Evolutionary conservation across 805 yeast species (phyloP).

Genomic region (Lachancea lanzarotensis): DNA sequence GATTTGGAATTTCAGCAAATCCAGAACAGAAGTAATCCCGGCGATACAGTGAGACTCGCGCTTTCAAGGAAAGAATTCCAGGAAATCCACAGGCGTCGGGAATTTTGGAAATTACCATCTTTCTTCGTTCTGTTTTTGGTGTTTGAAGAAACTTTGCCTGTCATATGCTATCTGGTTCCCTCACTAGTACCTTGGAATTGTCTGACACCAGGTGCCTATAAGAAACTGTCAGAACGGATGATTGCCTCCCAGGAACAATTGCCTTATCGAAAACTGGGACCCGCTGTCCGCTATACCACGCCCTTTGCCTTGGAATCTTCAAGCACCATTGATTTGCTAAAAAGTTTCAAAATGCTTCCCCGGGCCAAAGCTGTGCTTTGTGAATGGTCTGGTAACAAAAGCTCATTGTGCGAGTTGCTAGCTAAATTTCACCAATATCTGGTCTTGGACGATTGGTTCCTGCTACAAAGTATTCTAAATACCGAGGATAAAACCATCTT

Average conservation of each 20-base stretch:
- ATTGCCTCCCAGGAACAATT: background rate
- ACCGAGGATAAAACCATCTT: constrained; percentile 25
- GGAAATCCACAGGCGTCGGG: constrained; percentile 38
- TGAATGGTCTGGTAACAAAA: constrained; percentile 33
- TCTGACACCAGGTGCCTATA: constrained; percentile 39
- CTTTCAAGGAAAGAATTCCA: constrained; percentile 44
- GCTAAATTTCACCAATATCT: constrained; percentile 49
- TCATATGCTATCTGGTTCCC: constrained; percentile 48
- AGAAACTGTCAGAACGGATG: constrained; percentile 30
- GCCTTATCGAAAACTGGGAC: constrained; percentile 5
- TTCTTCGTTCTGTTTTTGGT: constrained; percentile 42
- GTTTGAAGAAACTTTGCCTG: constrained; percentile 50
- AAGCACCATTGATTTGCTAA: constrained; percentile 34
- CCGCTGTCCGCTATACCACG: constrained; percentile 31
- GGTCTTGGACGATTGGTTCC: constrained; percentile 28
- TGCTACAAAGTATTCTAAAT: constrained; percentile 15
- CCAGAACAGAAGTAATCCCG: constrained; percentile 19
- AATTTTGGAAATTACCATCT: constrained; percentile 46
- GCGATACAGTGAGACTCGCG: constrained; percentile 27
- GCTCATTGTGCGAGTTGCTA: constrained; percentile 37
- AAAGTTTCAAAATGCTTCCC: constrained; percentile 38
- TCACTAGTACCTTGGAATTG: constrained; percentile 55
- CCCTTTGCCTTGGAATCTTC: constrained; percentile 41
- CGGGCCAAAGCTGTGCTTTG: constrained; percentile 33
- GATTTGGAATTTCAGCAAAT: constrained; percentile 29